These are phyloP conservation scores for Asparagopsis taxiformis DNA, from an alignment of 31 red algal species.

Conservation along the genomic window DNA sequence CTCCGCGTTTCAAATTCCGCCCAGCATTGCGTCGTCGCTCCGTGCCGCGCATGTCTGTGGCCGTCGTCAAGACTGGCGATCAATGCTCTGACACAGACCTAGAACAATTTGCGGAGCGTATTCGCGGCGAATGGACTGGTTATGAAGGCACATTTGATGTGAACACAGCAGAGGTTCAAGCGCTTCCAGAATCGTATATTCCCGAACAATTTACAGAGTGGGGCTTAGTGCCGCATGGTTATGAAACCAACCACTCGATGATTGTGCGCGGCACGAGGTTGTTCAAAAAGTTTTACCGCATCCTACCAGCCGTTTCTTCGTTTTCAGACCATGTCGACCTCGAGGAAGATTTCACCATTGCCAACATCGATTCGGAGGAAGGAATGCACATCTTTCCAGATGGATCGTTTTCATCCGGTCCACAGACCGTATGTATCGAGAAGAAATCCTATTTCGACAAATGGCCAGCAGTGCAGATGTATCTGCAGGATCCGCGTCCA, in stretches of 20 bases:
- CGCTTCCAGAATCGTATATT: constrained; percentile 61
- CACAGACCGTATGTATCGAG: neutral
- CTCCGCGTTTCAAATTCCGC: too few species aligned
- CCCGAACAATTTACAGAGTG: constrained; percentile 76
- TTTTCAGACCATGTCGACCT: constrained; percentile 76
- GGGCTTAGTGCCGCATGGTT: constrained; percentile 62
- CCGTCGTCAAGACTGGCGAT: too few species aligned
- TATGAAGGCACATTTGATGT: constrained; percentile 61
- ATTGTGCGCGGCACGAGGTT: constrained; percentile 47
- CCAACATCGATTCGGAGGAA: constrained; percentile 2
- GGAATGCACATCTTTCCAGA: constrained; percentile 20
- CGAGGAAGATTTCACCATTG: constrained; percentile 56
- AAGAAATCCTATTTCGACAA: constrained; percentile 15
- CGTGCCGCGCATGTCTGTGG: too few species aligned
- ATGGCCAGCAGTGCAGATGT: constrained; percentile 26
- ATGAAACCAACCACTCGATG: constrained; percentile 75
- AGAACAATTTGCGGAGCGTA: constrained; percentile 32
- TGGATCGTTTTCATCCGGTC: constrained; percentile 28
- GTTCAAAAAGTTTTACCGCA: constrained; percentile 68
- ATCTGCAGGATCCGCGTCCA: constrained; percentile 4
- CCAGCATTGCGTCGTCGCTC: too few species aligned
- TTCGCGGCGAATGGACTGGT: constrained; percentile 66
- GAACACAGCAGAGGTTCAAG: constrained; percentile 7
- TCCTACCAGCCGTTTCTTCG: constrained; percentile 51
- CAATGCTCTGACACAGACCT: too few species aligned